Conservation (phyloP, 352 stramenopile species). For the Phytophthora hibernalis region DNA sequence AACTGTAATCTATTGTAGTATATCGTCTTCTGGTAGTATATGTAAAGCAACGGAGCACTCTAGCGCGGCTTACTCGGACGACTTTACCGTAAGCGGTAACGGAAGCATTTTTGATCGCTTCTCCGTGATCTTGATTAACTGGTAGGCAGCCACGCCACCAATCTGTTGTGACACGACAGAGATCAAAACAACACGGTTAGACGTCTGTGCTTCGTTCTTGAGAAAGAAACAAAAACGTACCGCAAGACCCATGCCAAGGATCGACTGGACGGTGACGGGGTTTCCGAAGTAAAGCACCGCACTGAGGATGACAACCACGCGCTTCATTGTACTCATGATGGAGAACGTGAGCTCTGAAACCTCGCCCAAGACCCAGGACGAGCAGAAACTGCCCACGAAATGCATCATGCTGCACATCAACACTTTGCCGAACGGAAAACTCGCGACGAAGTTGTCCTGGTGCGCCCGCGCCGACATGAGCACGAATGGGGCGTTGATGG, state of each 20-base stretch:
- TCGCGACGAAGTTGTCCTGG: slow-evolving; percentile 64
- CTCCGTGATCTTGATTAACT: slow-evolving; percentile 77
- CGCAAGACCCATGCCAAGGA: slow-evolving; percentile 77
- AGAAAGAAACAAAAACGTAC: slow-evolving; percentile 28
- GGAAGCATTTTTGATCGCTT: slow-evolving; percentile 54
- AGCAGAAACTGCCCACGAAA: slow-evolving; percentile 83
- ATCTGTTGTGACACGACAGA: slow-evolving; percentile 39
- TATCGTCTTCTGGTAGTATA: slow-evolving; percentile 40
- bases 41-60: slow-evolving; percentile 25
- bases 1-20: slow-evolving; percentile 40
- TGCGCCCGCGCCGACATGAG: slow-evolving; percentile 61
- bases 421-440: slow-evolving; percentile 78
- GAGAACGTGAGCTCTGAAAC: slow-evolving; percentile 90
- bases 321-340: slow-evolving; percentile 92
- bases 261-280: slow-evolving; percentile 71
- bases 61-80: slow-evolving; percentile 29
- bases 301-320: slow-evolving; percentile 87
- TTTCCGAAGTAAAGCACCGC: slow-evolving; percentile 89
- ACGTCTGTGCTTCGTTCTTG: background rate
- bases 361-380: slow-evolving; percentile 83
- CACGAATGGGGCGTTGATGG: slow-evolving; percentile 83
- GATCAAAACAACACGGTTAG: slow-evolving; percentile 7
- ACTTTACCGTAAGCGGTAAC: slow-evolving; percentile 60
- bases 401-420: slow-evolving; percentile 86
- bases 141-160: slow-evolving; percentile 76